phyloP scores from a whole-genome alignment of 164 flowering plant genomes.

The Hamamelis virginiana region DNA sequence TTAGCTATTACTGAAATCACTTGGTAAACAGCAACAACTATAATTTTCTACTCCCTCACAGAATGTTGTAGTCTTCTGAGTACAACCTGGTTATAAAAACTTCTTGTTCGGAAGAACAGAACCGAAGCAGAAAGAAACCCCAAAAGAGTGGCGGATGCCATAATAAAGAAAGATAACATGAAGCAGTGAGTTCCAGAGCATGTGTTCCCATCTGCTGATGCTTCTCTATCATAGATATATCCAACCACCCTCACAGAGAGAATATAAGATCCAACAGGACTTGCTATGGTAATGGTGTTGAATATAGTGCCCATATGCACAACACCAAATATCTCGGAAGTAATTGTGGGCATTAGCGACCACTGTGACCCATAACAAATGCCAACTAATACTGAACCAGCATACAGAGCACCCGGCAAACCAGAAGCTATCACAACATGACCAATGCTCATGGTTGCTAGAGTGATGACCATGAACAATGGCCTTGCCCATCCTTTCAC shows the following conservation, averaged over 20 bases:
- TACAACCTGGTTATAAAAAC: slow-evolving; percentile 22
- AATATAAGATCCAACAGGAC: slow-evolving; percentile 83
- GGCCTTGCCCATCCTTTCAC: slow-evolving; percentile 72
- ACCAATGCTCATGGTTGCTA: slow-evolving; percentile 69
- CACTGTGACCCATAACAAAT: slow-evolving; percentile 89
- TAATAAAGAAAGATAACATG: slow-evolving; percentile 59
- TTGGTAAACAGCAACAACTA: not conserved
- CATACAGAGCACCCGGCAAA: slow-evolving; percentile 64
- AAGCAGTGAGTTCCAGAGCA: slow-evolving; percentile 73
- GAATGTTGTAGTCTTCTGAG: slow-evolving; percentile 18
- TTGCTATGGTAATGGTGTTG: slow-evolving; percentile 83
- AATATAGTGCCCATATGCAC: slow-evolving; percentile 76
- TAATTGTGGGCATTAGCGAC: slow-evolving; percentile 92
- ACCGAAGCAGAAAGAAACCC: slow-evolving; percentile 24
- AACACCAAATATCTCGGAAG: slow-evolving; percentile 79
- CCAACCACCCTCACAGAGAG: slow-evolving; percentile 81
- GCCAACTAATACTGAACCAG: slow-evolving; percentile 77
- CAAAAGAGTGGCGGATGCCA: slow-evolving; percentile 50
- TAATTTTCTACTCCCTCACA: not conserved
- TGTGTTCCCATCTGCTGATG: slow-evolving; percentile 31
- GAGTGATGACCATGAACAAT: slow-evolving; percentile 58
- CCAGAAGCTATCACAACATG: slow-evolving; percentile 76
- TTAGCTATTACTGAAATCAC: not conserved
- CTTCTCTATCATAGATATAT: slow-evolving; percentile 68
- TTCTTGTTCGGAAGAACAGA: slow-evolving; percentile 25